A percentile compares a stretch with the other conserved stretches of the same genome.
phyloP scores from a whole-genome alignment of 2,329 filamentous ascomycete species.

The Fusarium circinatum region DNA sequence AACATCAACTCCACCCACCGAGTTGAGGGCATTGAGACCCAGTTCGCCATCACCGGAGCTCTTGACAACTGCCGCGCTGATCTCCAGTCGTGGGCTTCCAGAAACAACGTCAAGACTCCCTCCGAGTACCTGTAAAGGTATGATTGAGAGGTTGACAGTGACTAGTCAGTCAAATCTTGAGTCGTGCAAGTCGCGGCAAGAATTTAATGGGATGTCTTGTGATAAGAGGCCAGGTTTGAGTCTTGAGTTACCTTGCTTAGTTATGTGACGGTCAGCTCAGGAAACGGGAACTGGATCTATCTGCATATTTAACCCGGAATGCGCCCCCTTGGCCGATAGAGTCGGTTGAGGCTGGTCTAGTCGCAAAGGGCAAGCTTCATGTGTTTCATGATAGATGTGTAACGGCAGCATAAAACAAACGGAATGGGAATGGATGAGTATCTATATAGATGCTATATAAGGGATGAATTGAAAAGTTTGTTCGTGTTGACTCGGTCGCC shows the following conservation, averaged over 20 bases:
- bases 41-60: conserved; percentile 76
- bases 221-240: conserved; percentile 5
- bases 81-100: conserved; percentile 49
- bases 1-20: conserved; percentile 92
- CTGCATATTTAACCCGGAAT: conserved; percentile 37
- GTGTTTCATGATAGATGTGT: conserved; percentile 37
- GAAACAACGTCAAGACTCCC: conserved; percentile 50
- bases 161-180: background rate
- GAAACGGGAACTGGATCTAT: conserved; percentile 30
- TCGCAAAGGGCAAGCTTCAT: conserved; percentile 38
- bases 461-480: conserved; percentile 37
- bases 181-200: background rate
- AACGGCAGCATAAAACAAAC: conserved; percentile 19
- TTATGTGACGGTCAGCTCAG: background rate
- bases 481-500: background rate
- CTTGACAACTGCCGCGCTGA: conserved; percentile 52
- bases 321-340: conserved; percentile 35
- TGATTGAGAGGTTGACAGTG: background rate
- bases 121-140: conserved; percentile 43
- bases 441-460: conserved; percentile 10
- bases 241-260: conserved; percentile 5
- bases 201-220: background rate
- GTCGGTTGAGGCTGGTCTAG: conserved; percentile 37
- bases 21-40: conserved; percentile 77
- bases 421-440: background rate